These are phyloP conservation scores for Puccinia hordei DNA, from an alignment of 1,284 basidiomycete genomes.

Conservation along the genomic window DNA sequence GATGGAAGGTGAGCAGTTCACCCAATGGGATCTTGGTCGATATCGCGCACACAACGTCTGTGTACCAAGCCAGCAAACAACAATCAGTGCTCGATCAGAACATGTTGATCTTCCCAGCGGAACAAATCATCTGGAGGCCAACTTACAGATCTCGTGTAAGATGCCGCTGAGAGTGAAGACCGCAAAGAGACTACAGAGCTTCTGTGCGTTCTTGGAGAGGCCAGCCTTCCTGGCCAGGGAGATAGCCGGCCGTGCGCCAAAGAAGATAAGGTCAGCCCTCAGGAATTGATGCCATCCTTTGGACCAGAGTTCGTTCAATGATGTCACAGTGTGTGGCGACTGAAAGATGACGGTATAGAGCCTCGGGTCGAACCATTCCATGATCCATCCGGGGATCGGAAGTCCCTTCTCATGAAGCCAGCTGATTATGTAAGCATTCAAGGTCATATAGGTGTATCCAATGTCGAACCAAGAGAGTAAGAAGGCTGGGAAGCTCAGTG, in stretches of 20 bases:
- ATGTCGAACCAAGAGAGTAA: constrained; percentile 28
- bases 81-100: too few relatives aligned
- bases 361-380: constrained; percentile 28
- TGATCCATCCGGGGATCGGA: constrained; percentile 1
- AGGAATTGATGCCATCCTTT: constrained; percentile 62
- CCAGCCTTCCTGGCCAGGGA: constrained; percentile 10
- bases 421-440: constrained; percentile 1
- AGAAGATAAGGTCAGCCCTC: constrained; percentile 24
- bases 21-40: not conserved
- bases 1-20: not conserved
- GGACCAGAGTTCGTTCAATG: constrained; percentile 64
- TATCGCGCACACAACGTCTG: constrained; percentile 3
- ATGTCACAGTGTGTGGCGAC: constrained; percentile 63
- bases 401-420: not conserved
- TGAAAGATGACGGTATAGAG: constrained; percentile 60
- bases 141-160: constrained; percentile 42
- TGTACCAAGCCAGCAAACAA: too few relatives aligned
- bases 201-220: constrained; percentile 7
- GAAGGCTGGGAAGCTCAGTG: constrained; percentile 14
- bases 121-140: too few relatives aligned
- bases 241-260: constrained; percentile 20
- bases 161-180: constrained; percentile 37
- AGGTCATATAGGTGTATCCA: not conserved
- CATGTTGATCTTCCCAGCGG: too few relatives aligned
- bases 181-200: constrained; percentile 17